Percentiles rank a stretch among this genome's conserved stretches.
phyloP scores from a whole-genome alignment of 495 filamentous ascomycete species.

The Aspergillus coremiiformis region DNA sequence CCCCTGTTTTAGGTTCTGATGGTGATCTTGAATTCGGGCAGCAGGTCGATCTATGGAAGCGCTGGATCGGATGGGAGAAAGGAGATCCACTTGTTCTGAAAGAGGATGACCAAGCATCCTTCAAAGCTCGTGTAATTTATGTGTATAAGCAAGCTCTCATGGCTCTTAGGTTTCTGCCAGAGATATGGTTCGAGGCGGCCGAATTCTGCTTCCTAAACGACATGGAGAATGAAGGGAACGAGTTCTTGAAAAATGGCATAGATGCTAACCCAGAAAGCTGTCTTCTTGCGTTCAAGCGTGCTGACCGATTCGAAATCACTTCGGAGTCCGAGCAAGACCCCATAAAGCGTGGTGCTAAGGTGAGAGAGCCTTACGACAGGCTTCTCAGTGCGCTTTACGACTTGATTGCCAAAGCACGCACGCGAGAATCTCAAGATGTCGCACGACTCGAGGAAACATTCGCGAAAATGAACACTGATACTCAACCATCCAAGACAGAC shows the following conservation, averaged over 20 bases:
- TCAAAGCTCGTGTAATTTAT: constrained; percentile 71
- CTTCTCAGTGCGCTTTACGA: constrained; percentile 79
- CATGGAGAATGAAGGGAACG: constrained; percentile 58
- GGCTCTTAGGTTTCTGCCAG: constrained; percentile 87
- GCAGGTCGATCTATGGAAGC: constrained; percentile 87
- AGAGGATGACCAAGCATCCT: constrained; percentile 65
- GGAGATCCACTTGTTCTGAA: constrained; percentile 78
- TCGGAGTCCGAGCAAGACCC: constrained; percentile 64
- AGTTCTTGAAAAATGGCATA: constrained; percentile 74
- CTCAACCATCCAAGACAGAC: constrained; percentile 47
- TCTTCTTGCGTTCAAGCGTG: constrained; percentile 78
- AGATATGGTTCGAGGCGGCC: constrained; percentile 91
- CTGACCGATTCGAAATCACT: constrained; percentile 71
- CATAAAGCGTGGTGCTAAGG: constrained; percentile 58
- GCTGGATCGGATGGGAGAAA: constrained; percentile 92
- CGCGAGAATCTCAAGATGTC: constrained; percentile 63
- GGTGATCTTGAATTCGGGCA: constrained; percentile 77
- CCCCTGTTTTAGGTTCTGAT: constrained; percentile 77
- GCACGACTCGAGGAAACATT: constrained; percentile 61
- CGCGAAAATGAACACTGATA: constrained; percentile 30
- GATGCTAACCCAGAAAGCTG: constrained; percentile 90
- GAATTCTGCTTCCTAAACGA: constrained; percentile 85
- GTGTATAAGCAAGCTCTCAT: constrained; percentile 92
- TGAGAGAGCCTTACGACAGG: constrained; percentile 75
- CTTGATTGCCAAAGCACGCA: constrained; percentile 63